Conservation (phyloP, 768 basidiomycete genomes). For the Mycena capillaripes region DNA sequence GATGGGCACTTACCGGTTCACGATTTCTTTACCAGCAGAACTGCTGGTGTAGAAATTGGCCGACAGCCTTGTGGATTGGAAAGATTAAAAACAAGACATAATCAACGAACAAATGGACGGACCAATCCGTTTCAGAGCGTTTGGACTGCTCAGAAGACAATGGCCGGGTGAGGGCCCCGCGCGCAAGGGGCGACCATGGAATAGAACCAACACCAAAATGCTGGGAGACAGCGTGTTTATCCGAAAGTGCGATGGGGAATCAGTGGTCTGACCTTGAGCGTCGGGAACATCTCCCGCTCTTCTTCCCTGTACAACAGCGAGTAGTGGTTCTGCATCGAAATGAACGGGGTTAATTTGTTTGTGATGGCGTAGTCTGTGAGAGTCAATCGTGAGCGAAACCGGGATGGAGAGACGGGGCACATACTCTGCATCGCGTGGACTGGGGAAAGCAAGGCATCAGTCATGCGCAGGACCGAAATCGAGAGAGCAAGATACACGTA, state of each 20-base stretch:
- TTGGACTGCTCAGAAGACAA: neutral
- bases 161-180: constrained; percentile 12
- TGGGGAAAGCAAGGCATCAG: neutral
- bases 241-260: no score
- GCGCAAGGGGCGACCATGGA: neutral
- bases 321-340: constrained; percentile 28
- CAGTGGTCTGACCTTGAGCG: no score
- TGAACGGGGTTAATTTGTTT: constrained; percentile 19
- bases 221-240: neutral
- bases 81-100: neutral
- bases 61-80: neutral
- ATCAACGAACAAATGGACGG: neutral
- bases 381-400: neutral
- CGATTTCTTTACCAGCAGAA: no score
- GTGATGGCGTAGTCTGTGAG: constrained; percentile 17
- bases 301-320: constrained; percentile 5
- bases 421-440: constrained; percentile 22
- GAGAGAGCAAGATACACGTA: neutral
- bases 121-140: neutral
- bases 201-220: constrained; percentile 6
- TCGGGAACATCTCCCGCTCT: no score
- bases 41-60: neutral
- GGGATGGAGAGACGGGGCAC: neutral
- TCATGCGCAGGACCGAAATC: neutral
- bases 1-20: no score